These are phyloP conservation scores for Botrytis fragariae DNA, from an alignment of 2,329 filamentous ascomycete genomes.

Conservation along the genomic window DNA sequence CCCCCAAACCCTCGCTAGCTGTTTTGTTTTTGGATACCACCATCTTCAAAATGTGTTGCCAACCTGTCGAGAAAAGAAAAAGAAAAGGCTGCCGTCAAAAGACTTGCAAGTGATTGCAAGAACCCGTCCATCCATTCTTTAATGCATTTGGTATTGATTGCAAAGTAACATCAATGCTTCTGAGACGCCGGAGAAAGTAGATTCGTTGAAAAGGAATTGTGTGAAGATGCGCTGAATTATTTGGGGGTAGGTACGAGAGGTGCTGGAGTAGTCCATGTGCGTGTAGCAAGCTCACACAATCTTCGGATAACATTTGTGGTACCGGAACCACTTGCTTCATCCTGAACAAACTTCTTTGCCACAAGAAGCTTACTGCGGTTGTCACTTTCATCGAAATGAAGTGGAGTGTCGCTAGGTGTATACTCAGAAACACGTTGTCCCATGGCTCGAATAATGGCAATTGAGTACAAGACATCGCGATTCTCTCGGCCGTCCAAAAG, in stretches of 20 bases:
- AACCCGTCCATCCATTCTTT: conserved; percentile 10
- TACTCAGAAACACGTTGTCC: conserved; percentile 62
- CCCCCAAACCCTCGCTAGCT: neutral
- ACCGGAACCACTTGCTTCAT: conserved; percentile 64
- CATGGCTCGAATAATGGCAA: conserved; percentile 75
- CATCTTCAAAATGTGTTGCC: neutral
- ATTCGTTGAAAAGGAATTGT: conserved; percentile 11
- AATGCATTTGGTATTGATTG: conserved; percentile 17
- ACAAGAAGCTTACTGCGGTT: conserved; percentile 65
- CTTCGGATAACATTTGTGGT: conserved; percentile 71
- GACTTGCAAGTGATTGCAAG: neutral
- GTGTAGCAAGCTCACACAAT: conserved; percentile 64
- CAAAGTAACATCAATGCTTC: conserved; percentile 9
- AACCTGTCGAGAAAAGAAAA: neutral
- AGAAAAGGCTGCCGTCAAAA: neutral
- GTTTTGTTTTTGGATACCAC: conserved; percentile 5
- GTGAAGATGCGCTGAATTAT: conserved; percentile 2
- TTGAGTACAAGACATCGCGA: conserved; percentile 85
- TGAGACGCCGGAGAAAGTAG: conserved; percentile 17
- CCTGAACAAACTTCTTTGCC: conserved; percentile 66
- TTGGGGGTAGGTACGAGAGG: conserved; percentile 14
- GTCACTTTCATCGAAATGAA: conserved; percentile 64
- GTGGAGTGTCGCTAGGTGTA: conserved; percentile 54
- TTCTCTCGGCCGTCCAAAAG: conserved; percentile 80
- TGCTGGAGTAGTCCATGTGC: conserved; percentile 39